Percentiles rank a stretch among this genome's conserved stretches.
Evolutionary conservation across 768 basidiomycete species (phyloP).

Genomic region (Lactifluus subvellereus): DNA sequence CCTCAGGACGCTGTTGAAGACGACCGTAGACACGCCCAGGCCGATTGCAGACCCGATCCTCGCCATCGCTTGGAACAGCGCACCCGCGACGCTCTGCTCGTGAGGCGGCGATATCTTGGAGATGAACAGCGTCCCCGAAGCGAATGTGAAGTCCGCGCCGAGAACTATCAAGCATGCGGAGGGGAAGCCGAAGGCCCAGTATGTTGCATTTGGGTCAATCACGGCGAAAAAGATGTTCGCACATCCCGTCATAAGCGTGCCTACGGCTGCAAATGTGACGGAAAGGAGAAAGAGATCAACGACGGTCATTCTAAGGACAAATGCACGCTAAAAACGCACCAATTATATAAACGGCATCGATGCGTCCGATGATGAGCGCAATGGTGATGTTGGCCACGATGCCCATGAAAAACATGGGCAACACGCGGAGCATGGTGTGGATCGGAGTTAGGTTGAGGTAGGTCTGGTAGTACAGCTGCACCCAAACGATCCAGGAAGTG

Average conservation of each 20-base stretch:
- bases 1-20: conserved; percentile 49
- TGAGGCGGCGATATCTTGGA: conserved; percentile 59
- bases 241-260: conserved; percentile 51
- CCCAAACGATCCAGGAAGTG: conserved; percentile 49
- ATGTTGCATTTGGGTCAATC: conserved; percentile 49
- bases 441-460: conserved; percentile 52
- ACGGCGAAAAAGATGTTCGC: conserved; percentile 65
- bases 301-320: background rate
- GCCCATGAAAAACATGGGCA: conserved; percentile 70
- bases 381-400: conserved; percentile 59
- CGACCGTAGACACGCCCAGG: conserved; percentile 64
- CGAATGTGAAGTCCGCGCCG: conserved; percentile 74
- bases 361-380: conserved; percentile 48
- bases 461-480: conserved; percentile 68
- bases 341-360: conserved; percentile 54
- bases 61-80: conserved; percentile 72
- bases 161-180: conserved; percentile 58
- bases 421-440: conserved; percentile 54
- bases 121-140: conserved; percentile 68
- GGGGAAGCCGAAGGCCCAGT: conserved; percentile 76
- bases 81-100: conserved; percentile 74
- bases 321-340: conserved; percentile 34
- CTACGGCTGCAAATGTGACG: conserved; percentile 35
- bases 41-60: conserved; percentile 71
- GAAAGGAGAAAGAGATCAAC: background rate